phyloP scores from a whole-genome alignment of 2,329 filamentous ascomycete species.

The Alternaria gaisen region DNA sequence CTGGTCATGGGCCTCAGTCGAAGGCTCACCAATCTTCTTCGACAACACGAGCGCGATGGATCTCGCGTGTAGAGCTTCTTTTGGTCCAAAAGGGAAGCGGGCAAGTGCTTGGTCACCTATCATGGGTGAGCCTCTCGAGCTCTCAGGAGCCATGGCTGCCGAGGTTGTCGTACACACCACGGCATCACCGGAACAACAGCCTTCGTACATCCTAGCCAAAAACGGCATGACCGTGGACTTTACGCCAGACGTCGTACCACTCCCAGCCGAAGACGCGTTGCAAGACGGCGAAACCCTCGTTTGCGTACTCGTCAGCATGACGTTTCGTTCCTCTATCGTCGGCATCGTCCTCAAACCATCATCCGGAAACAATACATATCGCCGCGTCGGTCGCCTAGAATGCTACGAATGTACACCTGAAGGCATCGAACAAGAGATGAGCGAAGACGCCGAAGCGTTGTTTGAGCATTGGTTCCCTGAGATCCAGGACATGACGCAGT shows the following conservation, averaged over 20 bases:
- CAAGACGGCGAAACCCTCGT: slow-evolving; percentile 42
- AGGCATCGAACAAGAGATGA: slow-evolving; percentile 39
- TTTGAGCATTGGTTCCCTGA: slow-evolving; percentile 50
- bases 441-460: slow-evolving; percentile 47
- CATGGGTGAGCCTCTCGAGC: slow-evolving; percentile 38
- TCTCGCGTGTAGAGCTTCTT: slow-evolving; percentile 43
- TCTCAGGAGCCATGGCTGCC: slow-evolving; percentile 47
- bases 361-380: slow-evolving; percentile 33
- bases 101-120: slow-evolving; percentile 42
- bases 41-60: slow-evolving; percentile 50
- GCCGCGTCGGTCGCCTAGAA: slow-evolving; percentile 47
- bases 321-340: slow-evolving; percentile 47
- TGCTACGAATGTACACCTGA: slow-evolving; percentile 47
- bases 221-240: slow-evolving; percentile 46
- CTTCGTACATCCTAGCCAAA: slow-evolving; percentile 35
- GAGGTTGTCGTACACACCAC: slow-evolving; percentile 38
- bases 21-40: slow-evolving; percentile 48
- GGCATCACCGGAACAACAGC: slow-evolving; percentile 8
- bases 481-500: slow-evolving; percentile 47
- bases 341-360: slow-evolving; percentile 43
- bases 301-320: slow-evolving; percentile 49
- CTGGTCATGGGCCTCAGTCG: slow-evolving; percentile 50
- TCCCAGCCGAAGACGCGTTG: slow-evolving; percentile 38
- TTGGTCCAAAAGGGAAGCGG: slow-evolving; percentile 34
- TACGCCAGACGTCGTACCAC: slow-evolving; percentile 41